A percentile compares a stretch with the other conserved stretches of the same genome.
phyloP scores from a whole-genome alignment of 805 yeast species.

The Hemisphaericaspora nanyangensis region DNA sequence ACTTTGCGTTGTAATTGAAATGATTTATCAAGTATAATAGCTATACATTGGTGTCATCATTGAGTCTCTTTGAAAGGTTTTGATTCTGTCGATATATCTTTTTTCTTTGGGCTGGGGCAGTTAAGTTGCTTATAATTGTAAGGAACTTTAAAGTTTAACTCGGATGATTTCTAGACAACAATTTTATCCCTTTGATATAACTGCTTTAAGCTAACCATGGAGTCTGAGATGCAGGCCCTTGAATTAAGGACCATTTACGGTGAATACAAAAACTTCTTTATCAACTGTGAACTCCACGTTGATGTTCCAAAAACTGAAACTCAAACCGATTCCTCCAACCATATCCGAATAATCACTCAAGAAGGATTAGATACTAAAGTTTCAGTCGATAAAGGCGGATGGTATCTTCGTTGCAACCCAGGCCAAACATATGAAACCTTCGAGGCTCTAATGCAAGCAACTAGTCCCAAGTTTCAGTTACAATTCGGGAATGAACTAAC shows the following conservation, averaged over 20 bases:
- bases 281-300: conserved; percentile 10
- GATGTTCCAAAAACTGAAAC: background rate
- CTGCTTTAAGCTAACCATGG: too few relatives aligned
- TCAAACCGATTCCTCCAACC: background rate
- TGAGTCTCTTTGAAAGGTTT: too few relatives aligned
- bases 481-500: conserved; percentile 17
- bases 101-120: too few relatives aligned
- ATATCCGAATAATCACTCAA: conserved; percentile 12
- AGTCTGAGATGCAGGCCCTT: conserved; percentile 10
- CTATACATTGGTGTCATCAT: too few relatives aligned
- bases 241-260: conserved; percentile 17
- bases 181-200: too few relatives aligned
- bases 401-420: conserved; percentile 16
- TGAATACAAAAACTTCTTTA: conserved; percentile 22
- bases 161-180: too few relatives aligned
- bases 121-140: too few relatives aligned
- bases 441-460: conserved; percentile 26
- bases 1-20: too few relatives aligned
- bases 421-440: conserved; percentile 23
- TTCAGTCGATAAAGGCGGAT: conserved; percentile 25
- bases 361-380: conserved; percentile 15
- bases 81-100: too few relatives aligned
- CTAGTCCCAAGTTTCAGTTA: conserved; percentile 18
- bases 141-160: too few relatives aligned
- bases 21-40: too few relatives aligned